Percentiles rank a stretch among this genome's conserved stretches.
Conservation (phyloP, 2,329 filamentous ascomycete species). For the Allantophomopsis cytisporea region DNA sequence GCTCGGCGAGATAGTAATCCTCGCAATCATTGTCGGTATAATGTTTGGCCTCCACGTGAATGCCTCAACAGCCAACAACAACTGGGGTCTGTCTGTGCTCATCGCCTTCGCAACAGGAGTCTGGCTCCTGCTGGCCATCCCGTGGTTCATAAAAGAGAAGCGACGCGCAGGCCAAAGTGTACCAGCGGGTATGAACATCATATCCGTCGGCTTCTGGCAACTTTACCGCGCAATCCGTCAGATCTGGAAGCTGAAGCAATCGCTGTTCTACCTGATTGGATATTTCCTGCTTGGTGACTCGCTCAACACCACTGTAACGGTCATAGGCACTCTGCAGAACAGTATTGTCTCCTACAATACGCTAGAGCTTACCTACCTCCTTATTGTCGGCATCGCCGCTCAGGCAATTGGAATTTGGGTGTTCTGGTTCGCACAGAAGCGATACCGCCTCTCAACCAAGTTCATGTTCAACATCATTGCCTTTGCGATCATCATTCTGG, state of each 20-base stretch:
- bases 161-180: constrained; percentile 42
- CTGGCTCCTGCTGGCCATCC: constrained; percentile 49
- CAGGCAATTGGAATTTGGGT: constrained; percentile 47
- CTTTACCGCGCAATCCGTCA: constrained; percentile 40
- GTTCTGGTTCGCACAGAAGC: constrained; percentile 48
- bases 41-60: constrained; percentile 48
- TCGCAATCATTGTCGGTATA: constrained; percentile 51
- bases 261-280: constrained; percentile 48
- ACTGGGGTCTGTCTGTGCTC: constrained; percentile 50
- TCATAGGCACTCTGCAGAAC: constrained; percentile 53
- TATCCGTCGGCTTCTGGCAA: constrained; percentile 49
- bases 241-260: constrained; percentile 53
- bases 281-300: constrained; percentile 60
- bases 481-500: constrained; percentile 44
- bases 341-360: constrained; percentile 51
- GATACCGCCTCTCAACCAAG: constrained; percentile 46
- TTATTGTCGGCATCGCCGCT: constrained; percentile 50
- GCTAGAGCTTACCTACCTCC: constrained; percentile 48
- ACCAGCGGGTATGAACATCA: constrained; percentile 26
- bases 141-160: constrained; percentile 56
- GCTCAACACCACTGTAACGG: constrained; percentile 56
- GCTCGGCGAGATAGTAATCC: constrained; percentile 44
- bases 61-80: constrained; percentile 44
- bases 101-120: constrained; percentile 51
- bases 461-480: constrained; percentile 56